These are phyloP conservation scores for Dioszegia aurantiaca DNA, from an alignment of 768 basidiomycete species.

Conservation along the genomic window DNA sequence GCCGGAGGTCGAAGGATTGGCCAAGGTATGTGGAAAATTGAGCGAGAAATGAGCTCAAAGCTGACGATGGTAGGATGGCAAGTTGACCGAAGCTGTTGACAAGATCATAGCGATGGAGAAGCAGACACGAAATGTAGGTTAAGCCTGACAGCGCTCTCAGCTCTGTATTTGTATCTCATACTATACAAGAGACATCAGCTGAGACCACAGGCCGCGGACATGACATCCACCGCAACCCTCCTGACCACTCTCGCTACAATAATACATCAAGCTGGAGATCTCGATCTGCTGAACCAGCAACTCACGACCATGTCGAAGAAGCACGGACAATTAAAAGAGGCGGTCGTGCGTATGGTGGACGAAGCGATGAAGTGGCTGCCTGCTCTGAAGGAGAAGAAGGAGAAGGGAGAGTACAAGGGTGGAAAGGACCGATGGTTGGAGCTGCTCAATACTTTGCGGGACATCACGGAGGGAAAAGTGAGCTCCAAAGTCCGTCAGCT, in stretches of 20 bases:
- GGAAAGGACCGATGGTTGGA: conserved; percentile 58
- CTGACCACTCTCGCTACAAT: conserved; percentile 70
- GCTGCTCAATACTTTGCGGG: conserved; percentile 80
- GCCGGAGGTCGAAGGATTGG: conserved; percentile 65
- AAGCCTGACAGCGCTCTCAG: neutral
- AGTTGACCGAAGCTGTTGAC: conserved; percentile 81
- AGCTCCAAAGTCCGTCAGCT: conserved; percentile 32
- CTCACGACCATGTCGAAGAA: conserved; percentile 74
- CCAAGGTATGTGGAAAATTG: conserved; percentile 60
- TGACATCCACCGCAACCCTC: conserved; percentile 82
- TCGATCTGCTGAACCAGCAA: conserved; percentile 64
- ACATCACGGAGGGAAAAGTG: conserved; percentile 95
- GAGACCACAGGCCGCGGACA: conserved; percentile 76
- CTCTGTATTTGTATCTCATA: too few relatives aligned
- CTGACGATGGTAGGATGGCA: conserved; percentile 62
- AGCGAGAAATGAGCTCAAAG: neutral
- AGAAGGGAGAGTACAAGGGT: conserved; percentile 61
- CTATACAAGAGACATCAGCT: too few relatives aligned
- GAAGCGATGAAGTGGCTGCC: conserved; percentile 76
- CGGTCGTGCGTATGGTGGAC: conserved; percentile 88
- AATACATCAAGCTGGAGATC: conserved; percentile 69
- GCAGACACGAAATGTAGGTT: conserved; percentile 85
- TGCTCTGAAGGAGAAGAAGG: conserved; percentile 66
- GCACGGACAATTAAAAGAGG: conserved; percentile 91
- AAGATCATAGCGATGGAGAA: conserved; percentile 87